phyloP scores from a whole-genome alignment of 2,329 filamentous ascomycete species.

The Aureobasidium sp. region DNA sequence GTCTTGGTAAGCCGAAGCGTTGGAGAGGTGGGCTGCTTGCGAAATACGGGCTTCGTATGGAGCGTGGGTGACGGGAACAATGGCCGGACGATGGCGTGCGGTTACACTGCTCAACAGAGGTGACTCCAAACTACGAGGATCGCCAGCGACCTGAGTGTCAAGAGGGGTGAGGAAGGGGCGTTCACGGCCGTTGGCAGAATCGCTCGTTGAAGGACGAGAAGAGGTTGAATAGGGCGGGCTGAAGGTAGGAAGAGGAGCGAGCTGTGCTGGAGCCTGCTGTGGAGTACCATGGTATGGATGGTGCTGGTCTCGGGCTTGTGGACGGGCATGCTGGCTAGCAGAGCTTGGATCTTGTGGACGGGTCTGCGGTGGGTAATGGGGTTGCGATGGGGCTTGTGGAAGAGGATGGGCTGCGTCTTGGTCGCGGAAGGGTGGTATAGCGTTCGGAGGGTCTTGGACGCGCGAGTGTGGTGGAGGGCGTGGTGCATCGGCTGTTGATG shows the following conservation, averaged over 20 bases:
- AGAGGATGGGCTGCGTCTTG: neutral
- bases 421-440: neutral
- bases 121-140: neutral
- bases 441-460: neutral
- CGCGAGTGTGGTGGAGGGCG: constrained; percentile 3
- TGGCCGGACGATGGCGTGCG: constrained; percentile 2
- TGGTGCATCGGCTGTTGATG: neutral
- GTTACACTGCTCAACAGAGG: neutral
- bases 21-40: constrained; percentile 2
- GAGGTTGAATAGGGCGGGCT: neutral
- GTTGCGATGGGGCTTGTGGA: neutral
- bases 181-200: neutral
- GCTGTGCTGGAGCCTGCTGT: neutral
- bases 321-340: neutral
- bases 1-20: constrained; percentile 4
- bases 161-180: neutral
- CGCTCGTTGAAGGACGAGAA: constrained; percentile 6
- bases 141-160: neutral
- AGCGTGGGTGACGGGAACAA: neutral
- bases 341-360: neutral
- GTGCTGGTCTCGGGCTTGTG: neutral
- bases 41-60: constrained; percentile 10
- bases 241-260: neutral
- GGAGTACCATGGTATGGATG: neutral
- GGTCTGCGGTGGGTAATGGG: neutral